Conservation (phyloP, 1,139 yeast species). For the Saccharomyces hybrid region DNA sequence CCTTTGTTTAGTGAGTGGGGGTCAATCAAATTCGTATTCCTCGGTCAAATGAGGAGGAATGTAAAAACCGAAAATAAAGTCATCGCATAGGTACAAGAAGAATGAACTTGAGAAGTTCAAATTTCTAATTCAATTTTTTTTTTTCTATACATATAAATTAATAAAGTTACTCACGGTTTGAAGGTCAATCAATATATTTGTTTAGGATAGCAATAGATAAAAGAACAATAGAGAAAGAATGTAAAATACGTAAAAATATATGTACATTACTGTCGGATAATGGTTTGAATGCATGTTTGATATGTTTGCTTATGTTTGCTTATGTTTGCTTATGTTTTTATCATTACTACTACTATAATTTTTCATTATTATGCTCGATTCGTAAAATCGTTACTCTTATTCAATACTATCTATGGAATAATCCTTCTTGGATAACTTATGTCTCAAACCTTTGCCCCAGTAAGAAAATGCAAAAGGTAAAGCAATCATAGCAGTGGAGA, state of each 20-base stretch:
- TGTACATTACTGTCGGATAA: background rate
- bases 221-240: background rate
- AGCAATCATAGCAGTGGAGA: constrained; percentile 74
- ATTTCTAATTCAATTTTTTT: background rate
- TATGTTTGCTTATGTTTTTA: background rate
- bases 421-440: constrained; percentile 58
- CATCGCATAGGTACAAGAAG: background rate
- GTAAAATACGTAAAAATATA: background rate
- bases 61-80: background rate
- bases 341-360: background rate
- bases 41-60: background rate
- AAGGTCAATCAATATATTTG: background rate
- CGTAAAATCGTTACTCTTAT: background rate
- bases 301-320: background rate
- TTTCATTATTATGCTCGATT: background rate
- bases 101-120: background rate
- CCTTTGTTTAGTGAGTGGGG: background rate
- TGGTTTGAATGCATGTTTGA: background rate
- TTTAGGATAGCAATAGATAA: background rate
- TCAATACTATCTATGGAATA: constrained; percentile 38
- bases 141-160: background rate
- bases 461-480: constrained; percentile 76
- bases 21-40: background rate
- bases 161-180: background rate
- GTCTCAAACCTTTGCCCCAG: constrained; percentile 60